A percentile compares a stretch with the other conserved stretches of the same genome.
Evolutionary conservation across 2,329 filamentous ascomycete species (phyloP).

Genomic region (Didymella segeticola): DNA sequence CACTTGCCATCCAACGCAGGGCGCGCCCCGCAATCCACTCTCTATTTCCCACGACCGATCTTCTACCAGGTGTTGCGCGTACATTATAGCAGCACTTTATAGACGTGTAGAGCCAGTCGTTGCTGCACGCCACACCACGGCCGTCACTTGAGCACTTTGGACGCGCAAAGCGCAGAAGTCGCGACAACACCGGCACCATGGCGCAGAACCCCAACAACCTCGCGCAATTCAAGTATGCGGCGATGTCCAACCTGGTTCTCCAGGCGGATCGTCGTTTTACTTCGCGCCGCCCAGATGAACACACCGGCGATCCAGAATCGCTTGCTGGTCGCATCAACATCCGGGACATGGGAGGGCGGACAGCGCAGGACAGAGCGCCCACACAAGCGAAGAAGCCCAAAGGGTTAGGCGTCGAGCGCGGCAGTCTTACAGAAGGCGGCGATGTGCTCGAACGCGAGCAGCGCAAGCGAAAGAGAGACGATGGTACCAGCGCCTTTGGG

Average conservation of each 20-base stretch:
- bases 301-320: conserved; percentile 96
- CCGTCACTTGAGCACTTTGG: not conserved
- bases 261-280: conserved; percentile 98
- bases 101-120: conserved; percentile 13
- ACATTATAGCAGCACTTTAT: conserved; percentile 12
- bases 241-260: conserved; percentile 99
- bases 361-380: conserved; percentile 78
- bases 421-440: conserved; percentile 77
- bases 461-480: conserved; percentile 80
- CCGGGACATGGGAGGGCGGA: conserved; percentile 89
- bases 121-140: conserved; percentile 1
- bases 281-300: conserved; percentile 89
- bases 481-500: conserved; percentile 69
- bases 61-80: conserved; percentile 16
- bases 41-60: conserved; percentile 16
- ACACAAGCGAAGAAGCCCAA: conserved; percentile 76
- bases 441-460: conserved; percentile 85
- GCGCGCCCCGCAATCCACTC: conserved; percentile 31
- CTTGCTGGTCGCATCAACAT: conserved; percentile 93
- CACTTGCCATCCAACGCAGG: conserved; percentile 29
- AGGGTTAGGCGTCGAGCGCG: conserved; percentile 74
- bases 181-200: conserved; percentile 31
- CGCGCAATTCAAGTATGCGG: conserved; percentile 98
- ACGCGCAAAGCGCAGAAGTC: conserved; percentile 32
- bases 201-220: conserved; percentile 65